Percentiles rank a stretch among this genome's conserved stretches.
These are phyloP conservation scores for Ensete glaucum DNA, from an alignment of 176 grass and related monocot genomes.

Conservation along the genomic window DNA sequence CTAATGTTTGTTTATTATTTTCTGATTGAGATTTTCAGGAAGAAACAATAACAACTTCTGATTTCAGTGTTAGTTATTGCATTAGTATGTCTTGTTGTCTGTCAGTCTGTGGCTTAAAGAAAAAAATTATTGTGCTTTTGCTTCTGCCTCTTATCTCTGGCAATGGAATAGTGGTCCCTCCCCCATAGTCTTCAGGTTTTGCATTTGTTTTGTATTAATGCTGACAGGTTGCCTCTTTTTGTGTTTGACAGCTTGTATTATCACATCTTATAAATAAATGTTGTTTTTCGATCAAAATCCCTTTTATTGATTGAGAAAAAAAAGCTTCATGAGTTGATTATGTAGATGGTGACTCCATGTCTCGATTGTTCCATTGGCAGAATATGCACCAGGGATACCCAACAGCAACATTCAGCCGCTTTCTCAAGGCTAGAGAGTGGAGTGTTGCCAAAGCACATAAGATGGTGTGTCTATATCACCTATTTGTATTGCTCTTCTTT, in stretches of 20 bases:
- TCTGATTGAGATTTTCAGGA: no score
- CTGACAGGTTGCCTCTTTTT: not conserved
- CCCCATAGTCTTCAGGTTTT: not conserved
- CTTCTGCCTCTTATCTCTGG: not conserved
- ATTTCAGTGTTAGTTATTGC: no score
- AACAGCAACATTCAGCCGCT: slow-evolving; percentile 60
- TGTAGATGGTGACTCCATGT: not conserved
- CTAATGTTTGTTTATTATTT: no score
- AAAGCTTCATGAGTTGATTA: not conserved
- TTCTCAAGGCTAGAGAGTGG: slow-evolving; percentile 87
- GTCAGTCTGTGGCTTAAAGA: not conserved
- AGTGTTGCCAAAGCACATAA: slow-evolving; percentile 74
- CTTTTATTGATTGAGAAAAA: not conserved
- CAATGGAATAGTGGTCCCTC: not conserved
- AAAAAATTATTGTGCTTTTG: not conserved
- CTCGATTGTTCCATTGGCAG: slow-evolving; percentile 29
- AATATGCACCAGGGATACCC: slow-evolving; percentile 85
- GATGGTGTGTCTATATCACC: slow-evolving; percentile 38
- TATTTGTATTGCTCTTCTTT: slow-evolving; percentile 10
- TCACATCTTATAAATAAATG: not conserved
- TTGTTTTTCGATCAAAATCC: not conserved
- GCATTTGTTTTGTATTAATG: not conserved
- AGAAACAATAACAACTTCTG: no score
- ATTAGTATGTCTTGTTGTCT: no score
- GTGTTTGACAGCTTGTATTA: not conserved